These are phyloP conservation scores for Clarkia xantiana DNA, from an alignment of 345 rosid species.

Conservation along the genomic window DNA sequence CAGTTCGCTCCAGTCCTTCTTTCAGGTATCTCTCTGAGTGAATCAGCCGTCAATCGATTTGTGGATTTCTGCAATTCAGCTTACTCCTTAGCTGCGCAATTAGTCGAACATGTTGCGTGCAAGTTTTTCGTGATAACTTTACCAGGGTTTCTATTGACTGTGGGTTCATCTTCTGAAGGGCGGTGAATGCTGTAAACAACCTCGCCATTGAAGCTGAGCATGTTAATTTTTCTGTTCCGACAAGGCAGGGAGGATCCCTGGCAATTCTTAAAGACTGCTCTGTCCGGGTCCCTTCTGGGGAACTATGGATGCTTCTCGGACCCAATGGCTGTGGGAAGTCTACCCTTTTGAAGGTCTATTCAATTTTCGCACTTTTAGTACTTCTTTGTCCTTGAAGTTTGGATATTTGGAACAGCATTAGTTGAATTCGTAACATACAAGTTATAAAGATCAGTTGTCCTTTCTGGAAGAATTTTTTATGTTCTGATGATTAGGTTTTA, in stretches of 20 bases:
- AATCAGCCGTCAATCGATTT: background rate
- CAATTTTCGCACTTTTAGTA: background rate
- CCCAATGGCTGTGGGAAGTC: conserved; percentile 98
- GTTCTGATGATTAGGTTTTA: too few species aligned
- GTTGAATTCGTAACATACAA: background rate
- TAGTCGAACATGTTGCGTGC: conserved; percentile 10
- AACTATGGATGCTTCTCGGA: conserved; percentile 92
- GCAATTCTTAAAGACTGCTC: conserved; percentile 76
- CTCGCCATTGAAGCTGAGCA: conserved; percentile 49
- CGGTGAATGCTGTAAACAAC: conserved; percentile 16
- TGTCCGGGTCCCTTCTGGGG: conserved; percentile 54
- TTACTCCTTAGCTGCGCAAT: conserved; percentile 14
- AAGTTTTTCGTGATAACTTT: background rate
- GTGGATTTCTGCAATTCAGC: background rate
- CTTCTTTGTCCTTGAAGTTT: background rate
- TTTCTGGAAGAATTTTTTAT: too few species aligned
- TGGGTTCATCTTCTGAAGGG: conserved; percentile 16
- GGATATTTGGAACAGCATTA: background rate
- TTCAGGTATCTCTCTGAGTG: conserved; percentile 16
- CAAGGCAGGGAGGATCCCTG: conserved; percentile 36
- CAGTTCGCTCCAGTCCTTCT: conserved; percentile 22
- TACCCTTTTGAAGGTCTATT: conserved; percentile 72
- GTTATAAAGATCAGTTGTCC: too few species aligned
- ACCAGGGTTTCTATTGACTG: background rate
- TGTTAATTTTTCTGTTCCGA: conserved; percentile 43